Conservation (phyloP, 768 basidiomycete genomes). For the Tulasnella calospora region DNA sequence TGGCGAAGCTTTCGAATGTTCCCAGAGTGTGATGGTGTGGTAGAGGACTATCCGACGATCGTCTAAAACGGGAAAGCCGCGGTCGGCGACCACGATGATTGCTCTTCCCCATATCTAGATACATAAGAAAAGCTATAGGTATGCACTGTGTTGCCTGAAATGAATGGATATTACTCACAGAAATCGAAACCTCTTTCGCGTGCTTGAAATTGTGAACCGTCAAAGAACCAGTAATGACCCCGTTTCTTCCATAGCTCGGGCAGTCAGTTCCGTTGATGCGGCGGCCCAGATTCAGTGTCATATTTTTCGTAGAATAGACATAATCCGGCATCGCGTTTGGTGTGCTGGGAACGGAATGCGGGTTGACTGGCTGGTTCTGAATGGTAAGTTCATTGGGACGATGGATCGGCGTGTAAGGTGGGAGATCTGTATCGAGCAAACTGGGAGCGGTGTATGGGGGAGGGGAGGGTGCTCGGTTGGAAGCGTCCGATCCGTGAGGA, state of each 20-base stretch:
- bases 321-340: not conserved
- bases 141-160: not conserved
- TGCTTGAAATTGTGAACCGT: conserved; percentile 17
- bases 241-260: conserved; percentile 13
- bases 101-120: conserved; percentile 14
- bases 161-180: not conserved
- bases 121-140: not conserved
- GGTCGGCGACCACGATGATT: not conserved
- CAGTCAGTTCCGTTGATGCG: conserved; percentile 1
- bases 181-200: conserved; percentile 17
- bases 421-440: not conserved
- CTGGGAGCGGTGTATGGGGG: not conserved
- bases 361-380: not conserved
- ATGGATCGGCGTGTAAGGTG: not conserved
- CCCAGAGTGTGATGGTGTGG: conserved; percentile 1
- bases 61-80: conserved; percentile 12
- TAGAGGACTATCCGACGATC: conserved; percentile 10
- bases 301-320: conserved; percentile 7
- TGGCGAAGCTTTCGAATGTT: not conserved
- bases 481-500: not conserved
- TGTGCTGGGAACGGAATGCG: not conserved
- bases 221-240: not conserved
- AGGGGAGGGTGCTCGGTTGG: not conserved
- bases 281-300: conserved; percentile 8
- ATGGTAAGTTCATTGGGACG: not conserved